Conservation (phyloP, 495 filamentous ascomycete species). For the Elasticomyces elasticus region DNA sequence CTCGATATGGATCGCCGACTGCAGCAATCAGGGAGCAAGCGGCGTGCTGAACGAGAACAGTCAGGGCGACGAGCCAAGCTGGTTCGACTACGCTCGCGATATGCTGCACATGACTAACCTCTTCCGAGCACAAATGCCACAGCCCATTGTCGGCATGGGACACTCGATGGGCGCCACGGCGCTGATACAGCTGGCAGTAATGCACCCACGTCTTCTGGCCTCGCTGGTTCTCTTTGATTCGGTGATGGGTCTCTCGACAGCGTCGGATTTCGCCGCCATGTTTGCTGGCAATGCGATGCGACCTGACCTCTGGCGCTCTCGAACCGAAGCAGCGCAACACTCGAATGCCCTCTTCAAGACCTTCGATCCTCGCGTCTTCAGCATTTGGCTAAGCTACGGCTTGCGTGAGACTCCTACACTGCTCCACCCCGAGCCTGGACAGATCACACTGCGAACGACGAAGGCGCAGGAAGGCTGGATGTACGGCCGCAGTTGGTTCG, state of each 20-base stretch:
- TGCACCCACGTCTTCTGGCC: slow-evolving; percentile 68
- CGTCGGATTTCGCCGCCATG: neutral
- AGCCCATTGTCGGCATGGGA: slow-evolving; percentile 69
- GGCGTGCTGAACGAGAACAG: slow-evolving; percentile 61
- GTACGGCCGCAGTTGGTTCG: slow-evolving; percentile 16
- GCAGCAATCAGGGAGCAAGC: slow-evolving; percentile 64
- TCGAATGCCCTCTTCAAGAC: slow-evolving; percentile 21
- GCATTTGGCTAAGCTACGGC: slow-evolving; percentile 20
- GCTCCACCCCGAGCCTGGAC: slow-evolving; percentile 12
- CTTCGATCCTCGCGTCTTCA: slow-evolving; percentile 29
- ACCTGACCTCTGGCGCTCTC: slow-evolving; percentile 23
- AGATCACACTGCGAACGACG: slow-evolving; percentile 29
- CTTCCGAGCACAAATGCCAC: slow-evolving; percentile 65
- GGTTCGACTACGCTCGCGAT: slow-evolving; percentile 65
- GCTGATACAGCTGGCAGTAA: slow-evolving; percentile 41
- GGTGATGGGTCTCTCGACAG: slow-evolving; percentile 35
- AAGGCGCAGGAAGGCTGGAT: slow-evolving; percentile 35
- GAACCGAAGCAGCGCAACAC: slow-evolving; percentile 22
- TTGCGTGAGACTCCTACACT: slow-evolving; percentile 20
- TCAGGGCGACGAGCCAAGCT: slow-evolving; percentile 61
- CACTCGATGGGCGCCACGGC: slow-evolving; percentile 73
- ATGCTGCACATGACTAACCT: slow-evolving; percentile 68
- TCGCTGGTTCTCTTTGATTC: slow-evolving; percentile 68
- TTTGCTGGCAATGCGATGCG: slow-evolving; percentile 6
- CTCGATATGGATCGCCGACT: slow-evolving; percentile 79